Evolutionary conservation across 352 stramenopile species (phyloP), one percentile per base, ranked within the genome.

Genomic region (Phytophthora sojae): DNA sequence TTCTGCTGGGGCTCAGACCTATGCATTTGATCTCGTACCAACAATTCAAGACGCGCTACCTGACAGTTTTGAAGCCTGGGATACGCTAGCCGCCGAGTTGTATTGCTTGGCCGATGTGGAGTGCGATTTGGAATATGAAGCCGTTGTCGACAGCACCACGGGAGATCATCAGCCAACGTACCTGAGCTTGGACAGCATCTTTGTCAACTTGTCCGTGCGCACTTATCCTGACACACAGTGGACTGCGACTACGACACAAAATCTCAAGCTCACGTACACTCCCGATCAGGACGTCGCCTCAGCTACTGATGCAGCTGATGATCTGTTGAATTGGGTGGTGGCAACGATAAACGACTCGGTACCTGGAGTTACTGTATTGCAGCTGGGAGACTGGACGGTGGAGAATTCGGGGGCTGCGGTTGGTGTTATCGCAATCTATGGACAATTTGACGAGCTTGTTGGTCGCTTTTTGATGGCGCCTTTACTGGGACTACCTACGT

Each of bases 211-310:
- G 3, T 51, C 45, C n/a, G 45, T 51, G n/a, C 45, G 45, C 17
- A 51, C 45, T n/a, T 51, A 51, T 26, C 45, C 45, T 15, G 45
- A 51, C 45, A 51, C 45, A 15, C n/a, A 51, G 12, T 51, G 45
- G 45, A 51, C n/a, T 51, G 45, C 45, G 5, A 51, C n/a, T 51
- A 51, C 45, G 15, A 32, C 4, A 9, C 17, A 23, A 51, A 26
- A 51, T n/a, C n/a, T 8, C 45, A 2, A 9, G 19, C n/a, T 51
- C 45, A 51, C 17, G 45, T 51, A 51, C 19, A 51, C 8, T n/a
- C 45, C 45, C 15, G 4, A 19, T 15, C n/a, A 14, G 8, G 45
- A 3, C 19, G 19, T 2, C 4, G 8, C 12, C 7, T 51, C 45
- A 23, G 17, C 45, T 51, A 51, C 25, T 51, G n/a, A 51, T 26